Base-by-base conservation (phyloP, 148 eudicot species). In the Salicornia ramosissima region DNA sequence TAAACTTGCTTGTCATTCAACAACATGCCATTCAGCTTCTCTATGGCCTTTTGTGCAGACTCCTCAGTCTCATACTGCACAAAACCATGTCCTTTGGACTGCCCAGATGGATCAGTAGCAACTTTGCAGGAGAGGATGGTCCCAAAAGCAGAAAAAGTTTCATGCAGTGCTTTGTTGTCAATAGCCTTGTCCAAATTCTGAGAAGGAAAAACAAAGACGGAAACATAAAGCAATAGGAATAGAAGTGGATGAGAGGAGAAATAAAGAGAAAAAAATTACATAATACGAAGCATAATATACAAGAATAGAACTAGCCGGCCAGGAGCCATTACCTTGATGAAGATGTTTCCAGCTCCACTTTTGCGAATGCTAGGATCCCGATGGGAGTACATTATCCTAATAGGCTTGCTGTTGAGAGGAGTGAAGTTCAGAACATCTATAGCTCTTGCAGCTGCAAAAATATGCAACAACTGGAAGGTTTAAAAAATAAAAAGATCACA, bases 151-250 rank as follows among this genome's bases (percentile, higher is more conserved):
- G 94, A 88, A 80, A 92, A 92, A 24, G 96, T 90, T 1, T 86
- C 95, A 75, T 87, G 87, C 28, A 94, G 80, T 53, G 82, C 89
- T 72, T 94, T 88, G 80, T 87, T 83, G 75, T 94, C 98, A 80
- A 94, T 86, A 1, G 85, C 75, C 87, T 88, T 88, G 83, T 94
- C 98, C 91, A 94, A 67, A 77, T 90, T 94, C 98, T 94, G 81
- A 26, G 29, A 43, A 59, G 3, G 42, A 53, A 65, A 42, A 69
- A 69, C n/a, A 47, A 15, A 49, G 26, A 66, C 58, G 12, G 49
- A 8, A 28, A 57, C 0, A 69, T 12, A 61, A 21, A 40, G 4
- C 11, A 0, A 52, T 11, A 61, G 4, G 51, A 28, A 49, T 16
- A 36, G 2, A 47, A 43, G 50, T 12, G 16, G 10, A 65, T 3